Percentiles rank a stretch among this genome's conserved stretches.
Evolutionary conservation across 805 yeast species (phyloP).

Genomic region (Pichia manshurica): DNA sequence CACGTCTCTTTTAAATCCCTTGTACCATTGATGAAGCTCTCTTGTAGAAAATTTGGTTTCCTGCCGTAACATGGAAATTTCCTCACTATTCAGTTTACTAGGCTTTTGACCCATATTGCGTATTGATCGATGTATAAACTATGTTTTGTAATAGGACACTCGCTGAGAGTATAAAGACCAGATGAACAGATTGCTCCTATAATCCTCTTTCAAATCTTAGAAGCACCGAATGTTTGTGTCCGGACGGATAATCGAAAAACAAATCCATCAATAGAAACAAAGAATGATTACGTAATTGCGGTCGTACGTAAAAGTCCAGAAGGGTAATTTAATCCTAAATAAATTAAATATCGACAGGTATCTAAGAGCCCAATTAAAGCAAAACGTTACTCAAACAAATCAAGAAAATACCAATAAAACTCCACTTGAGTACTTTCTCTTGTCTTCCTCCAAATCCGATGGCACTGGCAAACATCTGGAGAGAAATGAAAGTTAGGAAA

Average conservation of each 20-base stretch:
- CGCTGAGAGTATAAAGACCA: no score
- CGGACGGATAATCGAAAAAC: no score
- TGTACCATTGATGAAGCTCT: constrained; percentile 97
- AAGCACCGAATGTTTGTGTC: no score
- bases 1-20: constrained; percentile 91
- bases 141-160: no score
- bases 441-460: constrained; percentile 73
- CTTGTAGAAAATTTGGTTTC: constrained; percentile 89
- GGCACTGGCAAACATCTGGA: constrained; percentile 83
- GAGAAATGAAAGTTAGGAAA: constrained; percentile 70
- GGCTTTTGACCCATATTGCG: constrained; percentile 80
- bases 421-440: constrained; percentile 52
- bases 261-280: no score
- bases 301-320: no score
- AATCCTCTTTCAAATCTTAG: no score
- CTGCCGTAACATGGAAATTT: constrained; percentile 70
- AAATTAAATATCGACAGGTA: no score
- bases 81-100: constrained; percentile 87
- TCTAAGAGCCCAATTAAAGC: constrained; percentile 19
- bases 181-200: no score
- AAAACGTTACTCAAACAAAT: constrained; percentile 45
- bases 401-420: constrained; percentile 51
- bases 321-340: no score
- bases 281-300: no score
- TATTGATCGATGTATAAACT: no score